Evolutionary conservation across 805 yeast species (phyloP).

Genomic region (Metschnikowia anglica): DNA sequence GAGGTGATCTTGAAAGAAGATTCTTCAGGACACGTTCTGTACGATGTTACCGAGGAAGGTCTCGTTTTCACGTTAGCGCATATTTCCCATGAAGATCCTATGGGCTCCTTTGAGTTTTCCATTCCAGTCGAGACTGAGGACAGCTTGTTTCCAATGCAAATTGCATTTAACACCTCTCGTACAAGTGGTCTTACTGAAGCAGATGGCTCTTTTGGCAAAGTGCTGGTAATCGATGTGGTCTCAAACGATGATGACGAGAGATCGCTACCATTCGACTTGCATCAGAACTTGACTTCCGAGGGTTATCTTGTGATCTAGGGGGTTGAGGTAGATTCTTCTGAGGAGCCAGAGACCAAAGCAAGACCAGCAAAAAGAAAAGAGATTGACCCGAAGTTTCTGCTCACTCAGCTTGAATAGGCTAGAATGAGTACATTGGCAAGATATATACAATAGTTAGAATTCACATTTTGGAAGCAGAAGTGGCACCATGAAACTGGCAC

Average conservation of each 20-base stretch:
- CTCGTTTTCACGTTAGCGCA: constrained; percentile 61
- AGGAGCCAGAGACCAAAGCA: too few species aligned
- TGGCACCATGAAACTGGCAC: too few species aligned
- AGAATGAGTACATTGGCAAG: background rate
- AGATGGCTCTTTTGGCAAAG: constrained; percentile 58
- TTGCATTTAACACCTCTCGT: constrained; percentile 54
- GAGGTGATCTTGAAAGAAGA: constrained; percentile 50
- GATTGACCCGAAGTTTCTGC: background rate
- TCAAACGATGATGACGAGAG: constrained; percentile 49
- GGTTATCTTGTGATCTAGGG: constrained; percentile 52
- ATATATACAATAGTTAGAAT: background rate
- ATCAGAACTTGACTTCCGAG: constrained; percentile 56
- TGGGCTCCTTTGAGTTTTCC: constrained; percentile 77
- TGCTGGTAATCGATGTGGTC: constrained; percentile 61
- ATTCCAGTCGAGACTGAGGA: constrained; percentile 79
- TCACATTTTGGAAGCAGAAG: too few species aligned
- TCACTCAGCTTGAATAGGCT: background rate
- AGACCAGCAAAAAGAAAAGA: background rate
- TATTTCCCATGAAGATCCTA: constrained; percentile 50
- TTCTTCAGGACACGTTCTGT: constrained; percentile 48
- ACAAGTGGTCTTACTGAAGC: constrained; percentile 40
- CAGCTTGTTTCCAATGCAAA: constrained; percentile 82
- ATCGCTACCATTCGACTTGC: constrained; percentile 69
- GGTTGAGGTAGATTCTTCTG: too few species aligned
- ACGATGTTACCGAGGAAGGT: constrained; percentile 65